phyloP scores from a whole-genome alignment of 2,329 filamentous ascomycete genomes.

The Basipetospora chlamydospora region DNA sequence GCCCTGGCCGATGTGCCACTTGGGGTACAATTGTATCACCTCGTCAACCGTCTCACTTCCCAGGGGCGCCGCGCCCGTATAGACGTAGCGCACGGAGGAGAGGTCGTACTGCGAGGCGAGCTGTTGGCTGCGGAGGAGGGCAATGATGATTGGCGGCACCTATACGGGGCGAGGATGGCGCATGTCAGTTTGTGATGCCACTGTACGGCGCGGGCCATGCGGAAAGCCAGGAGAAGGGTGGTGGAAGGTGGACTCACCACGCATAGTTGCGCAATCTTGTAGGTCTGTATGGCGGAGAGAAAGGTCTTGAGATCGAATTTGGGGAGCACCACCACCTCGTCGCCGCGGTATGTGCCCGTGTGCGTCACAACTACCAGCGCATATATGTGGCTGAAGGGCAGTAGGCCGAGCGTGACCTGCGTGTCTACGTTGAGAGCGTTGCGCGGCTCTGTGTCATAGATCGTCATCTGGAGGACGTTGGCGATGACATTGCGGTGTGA shows the following conservation, averaged over 20 bases:
- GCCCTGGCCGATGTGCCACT: slow-evolving; percentile 53
- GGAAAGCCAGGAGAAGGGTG: background rate
- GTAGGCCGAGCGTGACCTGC: slow-evolving; percentile 46
- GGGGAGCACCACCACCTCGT: slow-evolving; percentile 56
- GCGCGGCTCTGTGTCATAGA: slow-evolving; percentile 26
- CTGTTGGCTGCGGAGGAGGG: slow-evolving; percentile 49
- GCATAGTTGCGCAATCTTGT: slow-evolving; percentile 52
- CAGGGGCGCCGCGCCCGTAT: slow-evolving; percentile 63
- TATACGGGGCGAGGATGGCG: slow-evolving; percentile 11
- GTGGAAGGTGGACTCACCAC: slow-evolving; percentile 32
- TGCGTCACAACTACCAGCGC: slow-evolving; percentile 58
- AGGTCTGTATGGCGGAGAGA: slow-evolving; percentile 49
- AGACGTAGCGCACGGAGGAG: slow-evolving; percentile 47
- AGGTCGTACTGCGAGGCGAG: slow-evolving; percentile 52
- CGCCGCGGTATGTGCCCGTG: slow-evolving; percentile 51
- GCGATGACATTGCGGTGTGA: slow-evolving; percentile 67
- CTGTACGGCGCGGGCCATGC: background rate
- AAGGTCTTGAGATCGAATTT: slow-evolving; percentile 61
- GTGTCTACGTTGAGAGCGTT: slow-evolving; percentile 21
- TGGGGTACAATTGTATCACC: slow-evolving; percentile 44
- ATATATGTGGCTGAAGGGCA: slow-evolving; percentile 75
- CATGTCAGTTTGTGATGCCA: background rate
- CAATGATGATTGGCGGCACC: slow-evolving; percentile 67
- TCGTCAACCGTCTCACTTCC: slow-evolving; percentile 54
- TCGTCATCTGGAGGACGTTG: slow-evolving; percentile 50